phyloP scores from a whole-genome alignment of 331 rosid genomes.

The Quercus phellos region DNA sequence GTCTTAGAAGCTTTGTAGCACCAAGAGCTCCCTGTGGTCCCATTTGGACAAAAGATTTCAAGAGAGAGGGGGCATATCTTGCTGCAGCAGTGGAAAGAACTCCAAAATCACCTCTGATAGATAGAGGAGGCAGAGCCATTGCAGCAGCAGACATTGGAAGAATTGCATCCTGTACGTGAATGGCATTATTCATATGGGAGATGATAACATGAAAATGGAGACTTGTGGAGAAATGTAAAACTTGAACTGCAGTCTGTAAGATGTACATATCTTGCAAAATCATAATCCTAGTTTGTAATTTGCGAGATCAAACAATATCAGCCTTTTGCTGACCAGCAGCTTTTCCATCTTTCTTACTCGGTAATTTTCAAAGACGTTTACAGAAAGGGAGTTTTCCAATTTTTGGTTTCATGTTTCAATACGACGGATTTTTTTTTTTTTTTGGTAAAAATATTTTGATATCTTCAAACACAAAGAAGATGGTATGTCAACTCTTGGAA shows the following conservation, averaged over 20 bases:
- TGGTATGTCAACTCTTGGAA: background rate
- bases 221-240: background rate
- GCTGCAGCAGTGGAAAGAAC: constrained; percentile 81
- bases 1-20: constrained; percentile 76
- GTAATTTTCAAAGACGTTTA: background rate
- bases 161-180: constrained; percentile 66
- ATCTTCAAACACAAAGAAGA: background rate
- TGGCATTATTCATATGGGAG: constrained; percentile 20
- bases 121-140: constrained; percentile 90
- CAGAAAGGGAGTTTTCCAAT: no score
- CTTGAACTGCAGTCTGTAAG: no score
- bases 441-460: background rate
- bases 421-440: background rate
- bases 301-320: background rate
- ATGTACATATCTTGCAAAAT: background rate
- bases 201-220: background rate
- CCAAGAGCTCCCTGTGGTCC: constrained; percentile 85
- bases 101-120: constrained; percentile 82
- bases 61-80: constrained; percentile 78
- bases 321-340: background rate
- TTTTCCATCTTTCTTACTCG: background rate
- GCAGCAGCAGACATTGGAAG: constrained; percentile 88
- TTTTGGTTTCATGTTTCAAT: background rate
- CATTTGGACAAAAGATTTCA: constrained; percentile 72
- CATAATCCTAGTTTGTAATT: background rate